Evolutionary conservation across 164 flowering plant species (phyloP), one percentile per base, ranked within the genome.

Genomic region (Piper longum): DNA sequence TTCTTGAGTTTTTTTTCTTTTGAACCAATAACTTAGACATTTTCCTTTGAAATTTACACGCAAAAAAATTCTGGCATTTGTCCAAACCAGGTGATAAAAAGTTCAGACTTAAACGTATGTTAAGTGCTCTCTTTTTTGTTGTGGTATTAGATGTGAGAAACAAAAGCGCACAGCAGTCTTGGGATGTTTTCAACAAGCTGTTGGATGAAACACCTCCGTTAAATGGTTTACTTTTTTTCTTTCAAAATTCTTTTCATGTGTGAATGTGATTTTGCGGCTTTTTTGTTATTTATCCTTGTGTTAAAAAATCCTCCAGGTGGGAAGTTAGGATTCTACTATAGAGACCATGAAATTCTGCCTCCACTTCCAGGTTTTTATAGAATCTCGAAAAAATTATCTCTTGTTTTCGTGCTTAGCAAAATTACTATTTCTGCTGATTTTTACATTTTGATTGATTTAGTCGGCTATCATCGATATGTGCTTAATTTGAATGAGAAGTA

Each of bases 341-440:
- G 82, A 75, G 99, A 93, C 66, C 91, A 88, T 76, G 99, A 93
- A 77, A 93, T 93, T 67, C 82, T 88, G 68, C 99, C 99, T 67
- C 97, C 99, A 0, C 87, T 93, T 19, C 99, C 99, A 66, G 86
- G 98, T 93, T 8, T 57, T 75, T 67, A 5, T 9, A 41, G 43
- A 8, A 12, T 56, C 43, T 62, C 45, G 51, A 19, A 18, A 11
- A 39, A 9, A 9, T 6, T 13, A 9, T 51, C 5, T 55, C 7
- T 7, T 16, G 19, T 0, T 0, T 55, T 26, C 18, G 19, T 4
- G 36, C 36, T 26, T 26, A 26, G 36, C 36, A 26, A 26, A 26
- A 26, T 26, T 26, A 26, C 1, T 26, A 0, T 26, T 26, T 2
- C 36, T 26, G 1, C 57, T 55, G 41, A 58, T 43, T 41, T 44